Evolutionary conservation across 306 rosid genomes (phyloP).

Genomic region (Cucumis melo): DNA sequence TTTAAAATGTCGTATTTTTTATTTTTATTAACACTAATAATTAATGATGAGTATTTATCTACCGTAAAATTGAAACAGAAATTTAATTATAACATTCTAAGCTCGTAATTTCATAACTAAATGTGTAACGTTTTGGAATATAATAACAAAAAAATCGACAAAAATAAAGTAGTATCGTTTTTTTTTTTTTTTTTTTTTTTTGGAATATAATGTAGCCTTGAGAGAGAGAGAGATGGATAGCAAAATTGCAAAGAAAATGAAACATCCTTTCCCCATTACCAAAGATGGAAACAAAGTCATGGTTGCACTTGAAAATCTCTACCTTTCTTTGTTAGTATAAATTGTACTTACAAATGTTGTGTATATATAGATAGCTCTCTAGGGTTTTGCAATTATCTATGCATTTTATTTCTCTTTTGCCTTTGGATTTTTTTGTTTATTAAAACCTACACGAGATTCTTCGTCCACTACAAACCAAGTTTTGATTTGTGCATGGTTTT

Average conservation of each 20-base stretch:
- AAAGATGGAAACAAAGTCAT: conserved; percentile 30
- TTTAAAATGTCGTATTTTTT: too few relatives aligned
- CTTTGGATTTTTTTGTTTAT: background rate
- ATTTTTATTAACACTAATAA: too few relatives aligned
- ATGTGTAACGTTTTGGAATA: too few relatives aligned
- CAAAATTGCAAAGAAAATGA: background rate
- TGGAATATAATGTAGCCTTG: background rate
- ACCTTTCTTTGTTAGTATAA: conserved; percentile 52
- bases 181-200: too few relatives aligned
- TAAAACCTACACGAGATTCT: background rate
- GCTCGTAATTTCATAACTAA: too few relatives aligned
- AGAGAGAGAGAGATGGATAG: background rate
- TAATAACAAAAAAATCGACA: too few relatives aligned
- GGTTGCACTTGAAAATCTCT: conserved; percentile 27
- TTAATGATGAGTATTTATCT: too few relatives aligned
- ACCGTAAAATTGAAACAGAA: too few relatives aligned
- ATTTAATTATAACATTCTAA: too few relatives aligned
- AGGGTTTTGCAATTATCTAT: background rate
- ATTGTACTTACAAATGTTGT: background rate
- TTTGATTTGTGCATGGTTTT: background rate
- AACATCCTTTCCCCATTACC: conserved; percentile 52
- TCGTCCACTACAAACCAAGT: background rate
- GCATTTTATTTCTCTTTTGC: background rate
- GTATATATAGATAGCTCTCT: background rate
- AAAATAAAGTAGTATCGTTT: too few relatives aligned